Evolutionary conservation across 805 yeast species (phyloP).

Genomic region (Kurtzmaniella fragi): DNA sequence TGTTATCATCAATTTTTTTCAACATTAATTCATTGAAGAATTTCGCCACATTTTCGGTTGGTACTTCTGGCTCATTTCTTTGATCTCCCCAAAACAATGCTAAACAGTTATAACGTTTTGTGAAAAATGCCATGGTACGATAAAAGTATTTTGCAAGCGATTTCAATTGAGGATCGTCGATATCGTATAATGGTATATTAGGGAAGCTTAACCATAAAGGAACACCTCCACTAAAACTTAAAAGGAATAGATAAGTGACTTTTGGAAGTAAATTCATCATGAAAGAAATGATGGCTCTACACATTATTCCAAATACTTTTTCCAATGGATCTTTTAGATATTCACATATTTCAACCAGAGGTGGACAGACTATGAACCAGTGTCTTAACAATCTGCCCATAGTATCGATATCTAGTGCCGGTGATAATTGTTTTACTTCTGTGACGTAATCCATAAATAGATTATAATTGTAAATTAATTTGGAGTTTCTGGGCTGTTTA

Average conservation of each 20-base stretch:
- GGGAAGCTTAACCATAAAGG: constrained; percentile 7
- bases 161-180: not conserved
- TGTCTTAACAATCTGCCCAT: constrained; percentile 15
- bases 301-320: constrained; percentile 6
- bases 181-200: not conserved
- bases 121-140: constrained; percentile 13
- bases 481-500: not conserved
- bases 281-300: too few relatives aligned
- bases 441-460: constrained; percentile 7
- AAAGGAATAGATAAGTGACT: constrained; percentile 15
- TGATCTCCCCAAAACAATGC: constrained; percentile 14
- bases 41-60: constrained; percentile 1
- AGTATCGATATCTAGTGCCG: too few relatives aligned
- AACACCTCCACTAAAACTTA: constrained; percentile 18
- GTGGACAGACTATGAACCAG: constrained; percentile 18
- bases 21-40: constrained; percentile 18
- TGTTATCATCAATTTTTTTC: constrained; percentile 10
- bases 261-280: constrained; percentile 19
- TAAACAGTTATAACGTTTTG: constrained; percentile 14
- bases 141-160: not conserved
- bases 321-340: constrained; percentile 10
- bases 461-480: constrained; percentile 7
- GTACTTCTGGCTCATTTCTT: constrained; percentile 4
- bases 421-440: constrained; percentile 3
- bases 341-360: constrained; percentile 10